These are phyloP conservation scores for Saturnispora halmiae DNA, from an alignment of 805 yeast species.

Conservation along the genomic window DNA sequence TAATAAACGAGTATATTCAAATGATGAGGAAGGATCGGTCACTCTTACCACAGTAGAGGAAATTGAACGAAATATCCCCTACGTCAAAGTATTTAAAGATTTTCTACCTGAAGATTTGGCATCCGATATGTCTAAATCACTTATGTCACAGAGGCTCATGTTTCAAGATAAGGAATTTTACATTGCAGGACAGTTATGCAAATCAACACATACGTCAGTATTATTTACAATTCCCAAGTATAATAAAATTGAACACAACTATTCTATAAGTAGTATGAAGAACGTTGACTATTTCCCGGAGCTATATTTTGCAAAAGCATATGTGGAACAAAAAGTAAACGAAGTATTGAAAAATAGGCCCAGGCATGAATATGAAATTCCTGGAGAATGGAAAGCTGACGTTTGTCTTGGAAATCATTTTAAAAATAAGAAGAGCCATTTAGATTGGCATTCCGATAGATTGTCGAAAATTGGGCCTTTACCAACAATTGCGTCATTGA, in stretches of 20 bases:
- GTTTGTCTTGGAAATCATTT: conserved; percentile 51
- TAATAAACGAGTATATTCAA: background rate
- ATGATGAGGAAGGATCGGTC: conserved; percentile 8
- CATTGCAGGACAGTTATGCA: conserved; percentile 53
- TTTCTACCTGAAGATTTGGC: conserved; percentile 47
- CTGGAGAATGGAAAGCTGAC: conserved; percentile 41
- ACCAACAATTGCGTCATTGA: conserved; percentile 55
- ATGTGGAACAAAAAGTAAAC: conserved; percentile 16
- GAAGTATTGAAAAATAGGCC: conserved; percentile 17
- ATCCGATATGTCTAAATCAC: conserved; percentile 32
- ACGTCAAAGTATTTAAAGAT: conserved; percentile 39
- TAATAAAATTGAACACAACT: background rate
- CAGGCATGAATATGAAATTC: conserved; percentile 32
- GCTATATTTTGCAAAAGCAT: conserved; percentile 14
- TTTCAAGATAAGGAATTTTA: conserved; percentile 43
- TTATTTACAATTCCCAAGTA: conserved; percentile 21
- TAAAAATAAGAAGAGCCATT: conserved; percentile 37
- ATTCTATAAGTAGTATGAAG: conserved; percentile 3
- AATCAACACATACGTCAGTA: conserved; percentile 46
- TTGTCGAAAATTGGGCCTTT: conserved; percentile 66
- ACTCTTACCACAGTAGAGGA: conserved; percentile 42
- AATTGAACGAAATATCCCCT: conserved; percentile 41
- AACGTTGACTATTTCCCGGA: conserved; percentile 10
- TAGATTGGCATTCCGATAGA: conserved; percentile 74
- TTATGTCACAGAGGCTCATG: conserved; percentile 32